Evolutionary conservation across 2,329 filamentous ascomycete genomes (phyloP), one percentile per base, ranked within the genome.

Genomic region (Arthroderma sp.): DNA sequence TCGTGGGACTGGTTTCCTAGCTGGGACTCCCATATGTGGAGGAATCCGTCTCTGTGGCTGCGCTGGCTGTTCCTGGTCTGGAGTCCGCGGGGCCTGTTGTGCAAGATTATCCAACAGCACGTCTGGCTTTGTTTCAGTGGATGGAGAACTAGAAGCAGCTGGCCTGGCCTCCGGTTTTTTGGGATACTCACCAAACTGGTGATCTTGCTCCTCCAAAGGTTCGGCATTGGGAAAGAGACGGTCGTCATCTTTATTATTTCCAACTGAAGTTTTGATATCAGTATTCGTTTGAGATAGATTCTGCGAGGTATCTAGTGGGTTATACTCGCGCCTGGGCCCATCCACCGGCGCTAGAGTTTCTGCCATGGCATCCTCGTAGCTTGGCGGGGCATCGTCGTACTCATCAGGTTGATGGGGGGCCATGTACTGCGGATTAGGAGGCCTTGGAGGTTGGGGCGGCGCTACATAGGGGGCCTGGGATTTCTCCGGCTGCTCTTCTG

Each of bases 341-440:
- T 85, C 76, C 45, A 86, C 77, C 1, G 85, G 84, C 32, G 77
- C 81, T 49, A 91, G 65, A 47, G 80, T 77, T 51, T 85, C 81
- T 5, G 86, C 87, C 65, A 95, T 81, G 8, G 86, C 87, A 63
- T 95, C 88, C 63, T 94, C 87, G 58, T 96, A 96, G 56, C 85
- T 94, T 5, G 88, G 88, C 11, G 89, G 88, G n/a, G 86, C 85
- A 45, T 91, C 86, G 30, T 85, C 81, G 51, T 59, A 60, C 6
- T 45, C 29, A 9, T 47, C 34, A 29, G 30, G 22, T 40, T 42
- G 47, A 45, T 53, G 53, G 29, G 50, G 47, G 11, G 59, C 48
- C 5, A 54, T 52, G 3, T 56, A 52, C 30, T 41, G 40, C 7
- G 44, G 38, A 9, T 43, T 9, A 8, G 51, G 49, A 32, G 63